phyloP scores from a whole-genome alignment of 1,284 basidiomycete species.

The Mycena sp. region DNA sequence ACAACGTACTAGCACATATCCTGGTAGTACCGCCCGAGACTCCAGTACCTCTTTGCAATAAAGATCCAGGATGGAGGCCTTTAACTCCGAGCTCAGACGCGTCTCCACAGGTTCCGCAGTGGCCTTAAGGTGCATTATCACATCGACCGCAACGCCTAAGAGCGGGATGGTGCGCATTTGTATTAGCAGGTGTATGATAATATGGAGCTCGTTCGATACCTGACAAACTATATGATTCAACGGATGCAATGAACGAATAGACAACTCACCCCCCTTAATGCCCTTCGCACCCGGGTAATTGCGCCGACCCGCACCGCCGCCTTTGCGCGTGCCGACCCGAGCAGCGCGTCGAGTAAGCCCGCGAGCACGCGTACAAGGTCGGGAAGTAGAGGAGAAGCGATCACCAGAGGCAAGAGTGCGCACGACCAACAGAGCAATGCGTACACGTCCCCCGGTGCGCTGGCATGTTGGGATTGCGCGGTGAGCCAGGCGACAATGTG shows the following conservation, averaged over 20 bases:
- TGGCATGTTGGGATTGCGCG: constrained; percentile 66
- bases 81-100: constrained; percentile 52
- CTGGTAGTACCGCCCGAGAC: constrained; percentile 10
- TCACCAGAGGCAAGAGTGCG: constrained; percentile 47
- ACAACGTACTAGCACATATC: constrained; percentile 22
- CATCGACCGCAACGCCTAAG: constrained; percentile 69
- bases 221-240: constrained; percentile 59
- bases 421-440: constrained; percentile 82
- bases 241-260: constrained; percentile 44
- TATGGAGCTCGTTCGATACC: constrained; percentile 56
- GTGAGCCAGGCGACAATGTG: constrained; percentile 79
- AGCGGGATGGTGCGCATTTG: constrained; percentile 54
- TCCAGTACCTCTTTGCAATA: constrained; percentile 23
- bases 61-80: constrained; percentile 45
- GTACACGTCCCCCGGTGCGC: constrained; percentile 72
- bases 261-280: constrained; percentile 65
- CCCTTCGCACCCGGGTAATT: constrained; percentile 67
- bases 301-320: constrained; percentile 67
- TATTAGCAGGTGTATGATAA: constrained; percentile 49
- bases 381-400: constrained; percentile 7
- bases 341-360: constrained; percentile 65
- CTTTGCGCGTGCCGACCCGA: constrained; percentile 62
- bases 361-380: constrained; percentile 64
- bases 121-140: constrained; percentile 67
- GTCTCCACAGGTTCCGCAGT: constrained; percentile 53